Base-by-base conservation (phyloP, 805 yeast genomes). In the Ogataea pilisensis region DNA sequence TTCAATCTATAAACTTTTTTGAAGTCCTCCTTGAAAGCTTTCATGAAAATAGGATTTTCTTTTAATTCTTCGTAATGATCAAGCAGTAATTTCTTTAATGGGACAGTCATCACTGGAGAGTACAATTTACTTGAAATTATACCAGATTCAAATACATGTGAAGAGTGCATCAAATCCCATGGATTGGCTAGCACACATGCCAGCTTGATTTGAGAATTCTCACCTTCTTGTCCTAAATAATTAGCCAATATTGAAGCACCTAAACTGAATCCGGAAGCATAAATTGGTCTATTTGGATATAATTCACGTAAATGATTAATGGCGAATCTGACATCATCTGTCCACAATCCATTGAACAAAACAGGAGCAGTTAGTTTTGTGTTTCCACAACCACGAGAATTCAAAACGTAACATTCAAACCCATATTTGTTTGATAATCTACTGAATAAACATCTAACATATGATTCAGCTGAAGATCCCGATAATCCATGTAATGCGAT, bases 401-500 rank as follows among this genome's bases (percentile, higher is more conserved):
- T 85, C 45, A 84, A 64, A 16, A 86, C 93, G 32, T 77, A 78
- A 7, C 76, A 70, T 46, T 82, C 90, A 68, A 84, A 82, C 1
- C 66, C 64, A 14, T 48, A 42, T 27, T 55, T 54, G 13, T 60
- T 54, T 4, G 51, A 45, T 3, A 72, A 59, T 18, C 62, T 56
- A 33, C 68, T 63, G 14, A 78, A 72, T 28, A 81, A 56, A 41
- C 85, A 72, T 19, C 93, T 70, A 31, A 86, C 78, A 54, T 86
- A 79, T 6, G 84, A 70, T 57, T 86, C 95, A 46, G 82, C 85
- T n/a, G 90, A 80, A 0, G 95, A 93, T 5, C 95, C 95, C 2
- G 85, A 81, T 29, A 86, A 72, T 0, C 95, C 95, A 56, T 87
- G 95, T 31, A 84, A 61, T 3, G 76, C 63, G 24, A 86, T 72